Evolutionary conservation across 768 basidiomycete genomes (phyloP), one percentile per base, ranked within the genome.

Genomic region (Psilocybe sp.): DNA sequence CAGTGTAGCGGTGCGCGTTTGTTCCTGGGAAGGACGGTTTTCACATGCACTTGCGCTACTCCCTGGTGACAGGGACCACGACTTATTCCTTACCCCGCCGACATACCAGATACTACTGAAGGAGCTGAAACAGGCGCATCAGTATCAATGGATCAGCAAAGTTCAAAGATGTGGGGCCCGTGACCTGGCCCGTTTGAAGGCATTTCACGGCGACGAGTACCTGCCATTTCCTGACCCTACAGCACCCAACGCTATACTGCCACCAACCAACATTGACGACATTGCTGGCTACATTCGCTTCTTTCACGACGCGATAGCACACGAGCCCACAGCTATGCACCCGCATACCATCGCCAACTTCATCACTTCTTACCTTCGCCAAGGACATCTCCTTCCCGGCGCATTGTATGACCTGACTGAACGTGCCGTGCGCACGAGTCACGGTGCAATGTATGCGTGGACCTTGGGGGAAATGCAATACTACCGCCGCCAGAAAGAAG

Each of bases 391-490:
- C 56, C 55, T 4, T 72, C 69, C 0, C 56, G 77, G 5, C 52
- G 55, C 6, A 51, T 68, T 28, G 23, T 7, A 7, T 28, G 23
- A 3, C 10, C 61, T 78, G 6, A 65, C 73, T 35, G 60, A 63
- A 16, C 56, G 63, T 15, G 68, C 64, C 7, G 53, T 68, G 33
- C 59, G 61, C 9, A 42, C 48, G 14, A 53, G 57, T 40, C 57
- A 55, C 39, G 45, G 44, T 19, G 49, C 51, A 13, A 57, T 64
- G 19, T 54, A 60, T n/a, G 51, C 55, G 12, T 72, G 72, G 41
- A 41, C 74, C 14, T 66, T 72, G 40, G 70, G 71, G 1, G 74
- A 79, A 55, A 74, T 79, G 73, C 53, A 74, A 13, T 71, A 67
- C 54, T 73, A 77, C 50, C 59, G 61, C 6, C 64, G 63, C 5